Percentiles rank a stretch among this genome's conserved stretches.
phyloP scores from a whole-genome alignment of 1,284 basidiomycete genomes.

The Lentinula novae-zelandiae region DNA sequence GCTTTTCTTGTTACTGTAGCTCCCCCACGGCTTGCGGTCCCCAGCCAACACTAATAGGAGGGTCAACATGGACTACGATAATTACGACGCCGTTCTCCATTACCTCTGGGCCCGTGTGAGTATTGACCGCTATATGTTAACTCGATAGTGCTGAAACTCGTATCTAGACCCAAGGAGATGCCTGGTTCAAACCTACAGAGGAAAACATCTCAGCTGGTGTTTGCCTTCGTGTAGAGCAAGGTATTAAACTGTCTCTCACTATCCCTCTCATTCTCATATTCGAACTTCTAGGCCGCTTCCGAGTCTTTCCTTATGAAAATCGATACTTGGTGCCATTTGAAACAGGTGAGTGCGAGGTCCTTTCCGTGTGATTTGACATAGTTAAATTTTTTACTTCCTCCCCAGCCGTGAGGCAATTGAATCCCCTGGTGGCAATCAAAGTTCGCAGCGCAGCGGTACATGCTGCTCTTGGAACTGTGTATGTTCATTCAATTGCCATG shows the following conservation, averaged over 20 bases:
- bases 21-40: conserved; percentile 8
- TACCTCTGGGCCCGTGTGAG: conserved; percentile 52
- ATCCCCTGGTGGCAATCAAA: conserved; percentile 80
- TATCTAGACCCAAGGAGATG: conserved; percentile 60
- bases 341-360: conserved; percentile 7
- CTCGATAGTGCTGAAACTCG: background rate
- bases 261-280: background rate
- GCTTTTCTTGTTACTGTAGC: conserved; percentile 10
- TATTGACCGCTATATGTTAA: background rate
- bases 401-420: conserved; percentile 58
- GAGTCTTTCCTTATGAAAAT: conserved; percentile 70
- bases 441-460: conserved; percentile 78
- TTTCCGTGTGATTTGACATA: background rate
- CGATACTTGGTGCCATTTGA: conserved; percentile 63
- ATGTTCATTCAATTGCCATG: conserved; percentile 27
- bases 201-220: conserved; percentile 70
- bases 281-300: conserved; percentile 37
- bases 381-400: conserved; percentile 13
- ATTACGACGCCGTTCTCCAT: conserved; percentile 67
- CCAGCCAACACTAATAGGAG: conserved; percentile 25
- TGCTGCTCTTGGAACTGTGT: conserved; percentile 69
- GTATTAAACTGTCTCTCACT: background rate
- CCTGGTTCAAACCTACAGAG: conserved; percentile 74
- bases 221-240: conserved; percentile 57
- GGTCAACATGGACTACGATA: conserved; percentile 64